Percentiles rank a stretch among this genome's conserved stretches.
These are phyloP conservation scores for Hypoxylon sp. DNA, from an alignment of 2,329 filamentous ascomycete genomes.

Conservation along the genomic window DNA sequence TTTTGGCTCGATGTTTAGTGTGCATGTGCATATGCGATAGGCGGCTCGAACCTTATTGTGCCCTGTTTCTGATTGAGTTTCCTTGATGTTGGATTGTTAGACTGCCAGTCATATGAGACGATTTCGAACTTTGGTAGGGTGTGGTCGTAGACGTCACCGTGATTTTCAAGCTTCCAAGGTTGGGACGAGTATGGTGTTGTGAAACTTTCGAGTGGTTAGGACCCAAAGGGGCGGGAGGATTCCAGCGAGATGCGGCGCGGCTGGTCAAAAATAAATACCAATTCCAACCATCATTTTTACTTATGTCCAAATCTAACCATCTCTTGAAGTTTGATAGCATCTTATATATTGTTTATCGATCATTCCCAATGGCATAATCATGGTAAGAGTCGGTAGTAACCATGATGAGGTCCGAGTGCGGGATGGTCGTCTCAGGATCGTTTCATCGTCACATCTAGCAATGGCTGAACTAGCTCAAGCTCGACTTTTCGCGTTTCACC, in stretches of 20 bases:
- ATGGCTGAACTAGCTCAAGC: neutral
- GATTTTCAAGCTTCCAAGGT: neutral
- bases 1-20: neutral
- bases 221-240: neutral
- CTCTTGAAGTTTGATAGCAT: neutral
- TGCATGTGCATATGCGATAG: neutral
- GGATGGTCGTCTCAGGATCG: constrained; percentile 43
- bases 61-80: neutral
- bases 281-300: neutral
- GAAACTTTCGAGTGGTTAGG: neutral
- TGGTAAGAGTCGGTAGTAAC: neutral
- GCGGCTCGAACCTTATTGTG: constrained; percentile 26
- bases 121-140: neutral
- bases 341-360: constrained; percentile 6
- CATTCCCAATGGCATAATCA: neutral
- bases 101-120: neutral
- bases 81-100: neutral
- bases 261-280: neutral
- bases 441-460: constrained; percentile 39
- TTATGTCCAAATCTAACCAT: neutral
- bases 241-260: neutral
- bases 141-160: neutral
- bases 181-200: no score
- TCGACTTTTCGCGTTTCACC: constrained; percentile 31
- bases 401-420: constrained; percentile 1